These are phyloP conservation scores for Candida sakaeoensis DNA, from an alignment of 805 yeast species.

Conservation along the genomic window DNA sequence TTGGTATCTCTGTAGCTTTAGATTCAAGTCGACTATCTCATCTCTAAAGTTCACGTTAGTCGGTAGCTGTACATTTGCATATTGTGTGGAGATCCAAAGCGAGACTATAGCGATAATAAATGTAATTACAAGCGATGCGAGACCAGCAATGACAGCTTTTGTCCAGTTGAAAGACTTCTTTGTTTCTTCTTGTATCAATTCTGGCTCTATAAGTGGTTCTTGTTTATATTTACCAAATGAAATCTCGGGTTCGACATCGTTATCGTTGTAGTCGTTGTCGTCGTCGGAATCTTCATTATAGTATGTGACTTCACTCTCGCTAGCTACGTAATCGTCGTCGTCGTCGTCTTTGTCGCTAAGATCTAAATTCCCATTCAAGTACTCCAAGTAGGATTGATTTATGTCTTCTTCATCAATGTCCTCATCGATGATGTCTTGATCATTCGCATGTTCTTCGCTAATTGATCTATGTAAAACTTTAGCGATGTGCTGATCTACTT, in stretches of 20 bases:
- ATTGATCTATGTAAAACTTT: not conserved
- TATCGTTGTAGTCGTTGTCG: conserved; percentile 1
- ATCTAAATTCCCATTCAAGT: not conserved
- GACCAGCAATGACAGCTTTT: not conserved
- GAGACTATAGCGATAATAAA: not conserved
- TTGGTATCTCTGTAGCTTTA: not conserved
- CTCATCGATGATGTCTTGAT: too few species aligned
- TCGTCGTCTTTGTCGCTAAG: conserved; percentile 11
- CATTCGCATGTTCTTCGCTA: too few species aligned
- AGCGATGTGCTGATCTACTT: conserved; percentile 11
- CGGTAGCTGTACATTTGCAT: not conserved
- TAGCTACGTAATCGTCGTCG: conserved; percentile 9
- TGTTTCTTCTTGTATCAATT: not conserved
- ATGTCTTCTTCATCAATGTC: conserved; percentile 7
- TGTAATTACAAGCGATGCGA: not conserved
- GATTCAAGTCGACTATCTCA: too few species aligned
- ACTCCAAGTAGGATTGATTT: conserved; percentile 6
- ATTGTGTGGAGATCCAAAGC: not conserved
- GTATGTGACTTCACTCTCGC: conserved; percentile 2
- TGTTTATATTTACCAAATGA: not conserved
- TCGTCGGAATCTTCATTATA: conserved; percentile 7
- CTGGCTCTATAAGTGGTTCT: not conserved
- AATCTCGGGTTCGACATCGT: conserved; percentile 4
- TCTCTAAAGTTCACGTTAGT: not conserved
- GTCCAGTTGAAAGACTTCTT: not conserved